Evolutionary conservation across 768 basidiomycete species (phyloP).

Genomic region (Lactarius hengduanensis): DNA sequence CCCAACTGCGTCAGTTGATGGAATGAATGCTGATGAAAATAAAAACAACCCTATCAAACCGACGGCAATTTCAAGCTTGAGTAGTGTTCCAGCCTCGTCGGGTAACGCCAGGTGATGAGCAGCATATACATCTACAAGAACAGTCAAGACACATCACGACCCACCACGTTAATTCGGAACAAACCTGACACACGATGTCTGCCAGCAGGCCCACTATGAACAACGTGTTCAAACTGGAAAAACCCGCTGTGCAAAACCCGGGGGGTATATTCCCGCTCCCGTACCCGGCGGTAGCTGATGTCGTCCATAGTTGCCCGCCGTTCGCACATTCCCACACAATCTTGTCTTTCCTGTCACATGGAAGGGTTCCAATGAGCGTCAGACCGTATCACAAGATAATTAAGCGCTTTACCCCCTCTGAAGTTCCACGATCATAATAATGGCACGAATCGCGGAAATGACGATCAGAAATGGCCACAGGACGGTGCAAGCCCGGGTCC

Average conservation of each 20-base stretch:
- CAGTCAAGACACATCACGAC: slow-evolving; percentile 18
- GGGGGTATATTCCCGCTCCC: slow-evolving; percentile 47
- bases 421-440: slow-evolving; percentile 72
- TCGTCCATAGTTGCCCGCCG: slow-evolving; percentile 62
- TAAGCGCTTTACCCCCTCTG: slow-evolving; percentile 57
- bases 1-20: slow-evolving; percentile 24
- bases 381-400: slow-evolving; percentile 23
- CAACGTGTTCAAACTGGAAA: slow-evolving; percentile 57
- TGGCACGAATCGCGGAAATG: slow-evolving; percentile 60
- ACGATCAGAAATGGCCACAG: slow-evolving; percentile 72
- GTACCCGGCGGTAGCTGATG: slow-evolving; percentile 43
- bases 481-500: slow-evolving; percentile 61
- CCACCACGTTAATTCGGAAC: slow-evolving; percentile 23
- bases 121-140: slow-evolving; percentile 64
- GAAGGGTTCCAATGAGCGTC: slow-evolving; percentile 12
- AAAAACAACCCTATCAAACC: slow-evolving; percentile 50
- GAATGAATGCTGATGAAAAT: not conserved
- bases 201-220: slow-evolving; percentile 62
- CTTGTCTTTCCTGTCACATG: slow-evolving; percentile 53
- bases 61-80: slow-evolving; percentile 58
- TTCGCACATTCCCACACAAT: slow-evolving; percentile 73
- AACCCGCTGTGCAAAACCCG: slow-evolving; percentile 59
- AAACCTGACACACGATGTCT: slow-evolving; percentile 68
- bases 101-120: slow-evolving; percentile 74
- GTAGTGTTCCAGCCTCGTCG: slow-evolving; percentile 68